Evolutionary conservation across 352 stramenopile genomes (phyloP).

Genomic region (Phytophthora parvispora): DNA sequence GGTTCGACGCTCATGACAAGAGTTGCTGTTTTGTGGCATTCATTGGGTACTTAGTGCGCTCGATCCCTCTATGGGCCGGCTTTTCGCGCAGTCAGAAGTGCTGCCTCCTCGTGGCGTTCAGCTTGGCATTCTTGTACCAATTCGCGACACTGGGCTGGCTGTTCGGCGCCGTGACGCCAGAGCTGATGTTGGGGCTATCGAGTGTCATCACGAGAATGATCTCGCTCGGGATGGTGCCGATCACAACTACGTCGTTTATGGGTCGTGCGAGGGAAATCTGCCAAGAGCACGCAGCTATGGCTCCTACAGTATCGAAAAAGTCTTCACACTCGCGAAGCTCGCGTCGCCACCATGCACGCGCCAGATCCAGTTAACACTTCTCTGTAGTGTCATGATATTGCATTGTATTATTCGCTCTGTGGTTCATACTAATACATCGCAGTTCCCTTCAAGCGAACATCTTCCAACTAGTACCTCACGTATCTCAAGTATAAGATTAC

Average conservation of each 20-base stretch:
- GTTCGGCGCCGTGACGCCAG: constrained; percentile 42
- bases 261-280: constrained; percentile 43
- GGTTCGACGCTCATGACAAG: constrained; percentile 18
- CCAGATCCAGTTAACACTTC: constrained; percentile 33
- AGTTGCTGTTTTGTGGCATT: constrained; percentile 76
- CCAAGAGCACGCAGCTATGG: constrained; percentile 23
- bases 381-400: not conserved
- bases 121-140: constrained; percentile 55
- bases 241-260: constrained; percentile 78
- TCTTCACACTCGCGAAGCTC: constrained; percentile 29
- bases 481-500: not conserved
- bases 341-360: constrained; percentile 38
- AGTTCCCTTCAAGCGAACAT: not conserved
- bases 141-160: constrained; percentile 56
- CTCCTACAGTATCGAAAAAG: constrained; percentile 13
- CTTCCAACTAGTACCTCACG: too few relatives aligned
- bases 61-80: constrained; percentile 60
- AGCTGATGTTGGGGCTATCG: constrained; percentile 67
- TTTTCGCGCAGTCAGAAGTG: constrained; percentile 69
- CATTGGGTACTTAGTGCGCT: constrained; percentile 64
- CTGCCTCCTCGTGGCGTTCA: constrained; percentile 59
- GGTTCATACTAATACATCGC: constrained; percentile 11
- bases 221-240: constrained; percentile 77
- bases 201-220: constrained; percentile 79
- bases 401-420: constrained; percentile 3